A percentile compares a stretch with the other conserved stretches of the same genome.
Conservation (phyloP, 129 eudicot genomes). For the Flaveria bidentis region DNA sequence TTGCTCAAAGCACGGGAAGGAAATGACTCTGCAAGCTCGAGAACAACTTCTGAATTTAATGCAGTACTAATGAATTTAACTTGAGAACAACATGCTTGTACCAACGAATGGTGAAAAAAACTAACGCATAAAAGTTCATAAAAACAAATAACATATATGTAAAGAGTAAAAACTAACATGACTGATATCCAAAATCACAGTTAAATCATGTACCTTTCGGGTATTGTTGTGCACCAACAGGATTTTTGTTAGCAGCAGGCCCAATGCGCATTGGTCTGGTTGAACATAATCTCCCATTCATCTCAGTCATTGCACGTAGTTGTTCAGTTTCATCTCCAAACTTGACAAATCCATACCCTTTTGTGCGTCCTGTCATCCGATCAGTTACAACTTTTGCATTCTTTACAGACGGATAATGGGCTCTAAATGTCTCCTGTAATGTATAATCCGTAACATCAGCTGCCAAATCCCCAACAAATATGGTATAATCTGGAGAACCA, state of each 20-base stretch:
- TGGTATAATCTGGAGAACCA: conserved; percentile 60
- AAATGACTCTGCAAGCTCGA: conserved; percentile 48
- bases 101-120: conserved; percentile 24
- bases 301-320: conserved; percentile 86
- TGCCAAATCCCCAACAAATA: conserved; percentile 96
- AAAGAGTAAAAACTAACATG: not conserved
- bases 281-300: conserved; percentile 85
- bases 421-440: conserved; percentile 89
- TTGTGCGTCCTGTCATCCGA: conserved; percentile 72
- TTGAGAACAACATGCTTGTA: conserved; percentile 28
- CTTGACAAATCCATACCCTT: conserved; percentile 97
- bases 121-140: conserved; percentile 20
- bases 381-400: conserved; percentile 95
- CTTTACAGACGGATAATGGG: conserved; percentile 75
- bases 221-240: conserved; percentile 53
- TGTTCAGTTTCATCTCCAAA: conserved; percentile 93
- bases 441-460: conserved; percentile 82
- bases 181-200: conserved; percentile 5
- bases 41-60: conserved; percentile 49
- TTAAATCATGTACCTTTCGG: conserved; percentile 45
- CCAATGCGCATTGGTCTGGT: conserved; percentile 97
- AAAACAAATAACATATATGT: conserved; percentile 17
- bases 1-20: conserved; percentile 50
- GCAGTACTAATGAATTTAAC: conserved; percentile 17
- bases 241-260: conserved; percentile 83